Evolutionary conservation across 2,329 filamentous ascomycete genomes (phyloP), one percentile per base, ranked within the genome.

Genomic region (Cercospora sesami): DNA sequence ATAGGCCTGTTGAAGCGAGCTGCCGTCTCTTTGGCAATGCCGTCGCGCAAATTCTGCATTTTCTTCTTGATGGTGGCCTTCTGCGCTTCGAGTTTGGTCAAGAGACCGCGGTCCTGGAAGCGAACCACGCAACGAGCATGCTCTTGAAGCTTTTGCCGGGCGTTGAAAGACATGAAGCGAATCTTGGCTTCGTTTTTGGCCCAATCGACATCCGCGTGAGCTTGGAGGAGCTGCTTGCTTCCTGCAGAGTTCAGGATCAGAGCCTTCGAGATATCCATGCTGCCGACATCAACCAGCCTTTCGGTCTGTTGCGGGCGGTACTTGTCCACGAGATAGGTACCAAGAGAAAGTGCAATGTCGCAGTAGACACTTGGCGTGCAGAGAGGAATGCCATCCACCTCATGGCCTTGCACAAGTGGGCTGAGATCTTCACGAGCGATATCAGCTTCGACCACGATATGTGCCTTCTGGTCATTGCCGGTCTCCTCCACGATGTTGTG

Each of bases 381-480:
- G 4, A 74, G 66, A 5, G 78, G 81, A 1, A 84, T 80, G 48
- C 78, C 81, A 60, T 75, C 78, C 0, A 77, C 76, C 55, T 83
- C 82, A 77, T 86, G 83, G 0, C 83, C 83, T 12, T 78, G 68
- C 1, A 78, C 79, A 3, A 81, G 79, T 1, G 73, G 75, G 4
- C 75, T 67, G 42, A 84, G 77, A 36, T 81, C 79, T 0, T 76
- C 64, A 10, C 81, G 77, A 73, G 75, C 75, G 5, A 85, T 62
- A 64, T 83, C 79, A 0, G 83, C 80, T 62, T 81, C 75, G 39
- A 80, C 77, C 1, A 78, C 71, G 0, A 83, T 48, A 14, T 48
- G 45, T 4, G 45, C 45, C 45, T 48, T 48, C 45, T 23, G n/a
- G 45, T 48, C 45, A 48, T 48, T 18, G 10, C 45, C 45, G n/a